Evolutionary conservation across 495 filamentous ascomycete genomes (phyloP).

Genomic region (Rostrohypoxylon terebratum): DNA sequence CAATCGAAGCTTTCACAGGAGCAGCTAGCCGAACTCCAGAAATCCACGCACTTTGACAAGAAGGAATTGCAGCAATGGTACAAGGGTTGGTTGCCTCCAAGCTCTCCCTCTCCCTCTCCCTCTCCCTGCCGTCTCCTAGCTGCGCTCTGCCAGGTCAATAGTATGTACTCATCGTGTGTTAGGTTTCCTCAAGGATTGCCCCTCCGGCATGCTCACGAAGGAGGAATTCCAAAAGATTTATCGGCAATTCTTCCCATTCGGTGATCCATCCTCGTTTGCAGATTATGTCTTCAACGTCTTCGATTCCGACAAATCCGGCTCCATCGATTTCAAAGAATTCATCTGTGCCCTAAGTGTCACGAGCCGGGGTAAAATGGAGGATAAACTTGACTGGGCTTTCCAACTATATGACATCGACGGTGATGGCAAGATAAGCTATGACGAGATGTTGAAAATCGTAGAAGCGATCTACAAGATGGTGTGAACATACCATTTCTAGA

Average conservation of each 20-base stretch:
- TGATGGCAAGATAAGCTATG: constrained; percentile 98
- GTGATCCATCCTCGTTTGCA: constrained; percentile 94
- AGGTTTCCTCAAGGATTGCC: constrained; percentile 99
- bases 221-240: constrained; percentile 99
- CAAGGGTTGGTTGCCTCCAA: constrained; percentile 73
- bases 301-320: constrained; percentile 94
- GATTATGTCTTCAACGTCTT: constrained; percentile 99
- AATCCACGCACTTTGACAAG: constrained; percentile 98
- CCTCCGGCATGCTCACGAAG: constrained; percentile 94
- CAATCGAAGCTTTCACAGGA: constrained; percentile 96
- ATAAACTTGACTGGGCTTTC: constrained; percentile 99
- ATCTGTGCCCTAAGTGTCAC: constrained; percentile 98
- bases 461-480: constrained; percentile 99
- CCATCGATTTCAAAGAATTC: constrained; percentile 99
- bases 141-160: not conserved
- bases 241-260: constrained; percentile 98
- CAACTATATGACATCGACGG: constrained; percentile 99
- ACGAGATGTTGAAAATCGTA: constrained; percentile 98
- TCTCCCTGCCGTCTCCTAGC: not conserved
- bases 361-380: constrained; percentile 97
- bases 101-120: not conserved
- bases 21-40: constrained; percentile 93
- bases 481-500: constrained; percentile 35
- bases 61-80: constrained; percentile 99
- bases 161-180: constrained; percentile 24